A percentile compares a stretch with the other conserved stretches of the same genome.
phyloP scores from a whole-genome alignment of 2,329 filamentous ascomycete genomes.

The Fusarium sororula region DNA sequence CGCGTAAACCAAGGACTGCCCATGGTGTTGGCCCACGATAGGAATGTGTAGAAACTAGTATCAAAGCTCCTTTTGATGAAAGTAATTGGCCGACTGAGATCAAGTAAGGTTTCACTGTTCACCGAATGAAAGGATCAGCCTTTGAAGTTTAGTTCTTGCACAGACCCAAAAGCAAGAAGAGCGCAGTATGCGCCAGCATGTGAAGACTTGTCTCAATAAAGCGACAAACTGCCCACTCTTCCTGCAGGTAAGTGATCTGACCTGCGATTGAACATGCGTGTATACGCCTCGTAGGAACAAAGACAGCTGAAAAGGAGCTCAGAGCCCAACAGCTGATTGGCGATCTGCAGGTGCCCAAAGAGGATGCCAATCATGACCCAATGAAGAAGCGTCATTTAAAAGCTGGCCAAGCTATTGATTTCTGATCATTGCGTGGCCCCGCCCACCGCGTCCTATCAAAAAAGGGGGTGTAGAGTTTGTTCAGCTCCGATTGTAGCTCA shows the following conservation, averaged over 20 bases:
- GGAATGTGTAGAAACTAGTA: fast-evolving
- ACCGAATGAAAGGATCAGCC: not conserved
- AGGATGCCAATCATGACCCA: not conserved
- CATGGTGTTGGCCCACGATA: not conserved
- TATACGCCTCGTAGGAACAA: not conserved
- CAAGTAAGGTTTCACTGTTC: not conserved
- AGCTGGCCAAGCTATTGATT: not conserved
- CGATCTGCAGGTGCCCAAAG: not conserved
- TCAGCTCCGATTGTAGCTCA: not conserved
- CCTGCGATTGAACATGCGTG: not conserved
- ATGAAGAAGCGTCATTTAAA: not conserved
- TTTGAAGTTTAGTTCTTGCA: not conserved
- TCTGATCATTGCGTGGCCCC: not conserved
- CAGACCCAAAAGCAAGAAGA: not conserved
- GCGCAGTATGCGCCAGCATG: not conserved
- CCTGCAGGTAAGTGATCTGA: not conserved
- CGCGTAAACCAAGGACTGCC: not conserved
- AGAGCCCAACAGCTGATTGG: not conserved
- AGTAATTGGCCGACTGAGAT: not conserved
- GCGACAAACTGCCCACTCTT: not conserved
- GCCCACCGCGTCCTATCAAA: not conserved
- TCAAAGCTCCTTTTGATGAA: not conserved
- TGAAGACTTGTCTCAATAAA: not conserved
- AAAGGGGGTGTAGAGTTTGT: not conserved
- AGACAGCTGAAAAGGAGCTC: not conserved